Base-by-base conservation (phyloP, 2,329 filamentous ascomycete genomes). In the Pyrenochaeta sp. region DNA sequence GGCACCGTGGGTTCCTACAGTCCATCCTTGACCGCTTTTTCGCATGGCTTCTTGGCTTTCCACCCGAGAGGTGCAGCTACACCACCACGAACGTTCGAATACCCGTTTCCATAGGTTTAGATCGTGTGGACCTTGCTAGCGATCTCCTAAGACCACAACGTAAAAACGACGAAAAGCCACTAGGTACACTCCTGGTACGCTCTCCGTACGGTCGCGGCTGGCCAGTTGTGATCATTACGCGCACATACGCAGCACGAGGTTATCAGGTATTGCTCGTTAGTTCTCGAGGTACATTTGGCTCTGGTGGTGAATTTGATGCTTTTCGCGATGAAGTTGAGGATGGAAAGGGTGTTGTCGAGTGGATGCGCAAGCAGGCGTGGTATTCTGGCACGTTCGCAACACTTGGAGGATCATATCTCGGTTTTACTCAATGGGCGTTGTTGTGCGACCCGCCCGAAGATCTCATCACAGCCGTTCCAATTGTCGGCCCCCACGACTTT, bases 291-390 rank as follows among this genome's bases (percentile, higher is more conserved):
- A 60, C 52, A 20, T 56, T 56, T 49, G 45, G 46, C 14, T 60
- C 56, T 21, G 52, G 53, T 9, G 56, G 56, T 12, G 41, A 56
- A 17, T 56, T 60, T 27, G 52, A 53, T 41, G 18, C 56, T 1
- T 60, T 35, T 11, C 45, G 49, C n/a, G 49, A 45, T 20, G 56
- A 60, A n/a, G 45, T 31, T 14, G 32, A 56, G 37, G 56, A 60
- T 29, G 52, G 56, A 14, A 17, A 50, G n/a, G 49, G 10, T 2
- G 45, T 50, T 9, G 49, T 56, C 2, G 45, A 49, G 31, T 60
- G 56, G 52, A 60, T 60, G 52, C 49, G 54, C 21, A 35, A 50
- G 20, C 54, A 60, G 30, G 29, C 32, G 2, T 60, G 56, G 56
- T 60, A 60, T 31, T 53, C 49, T 15, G 52, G 52, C 2, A 23